A percentile compares a stretch with the other conserved stretches of the same genome.
Evolutionary conservation across 2,329 filamentous ascomycete species (phyloP).

Genomic region (Leptosphaerulina australis): DNA sequence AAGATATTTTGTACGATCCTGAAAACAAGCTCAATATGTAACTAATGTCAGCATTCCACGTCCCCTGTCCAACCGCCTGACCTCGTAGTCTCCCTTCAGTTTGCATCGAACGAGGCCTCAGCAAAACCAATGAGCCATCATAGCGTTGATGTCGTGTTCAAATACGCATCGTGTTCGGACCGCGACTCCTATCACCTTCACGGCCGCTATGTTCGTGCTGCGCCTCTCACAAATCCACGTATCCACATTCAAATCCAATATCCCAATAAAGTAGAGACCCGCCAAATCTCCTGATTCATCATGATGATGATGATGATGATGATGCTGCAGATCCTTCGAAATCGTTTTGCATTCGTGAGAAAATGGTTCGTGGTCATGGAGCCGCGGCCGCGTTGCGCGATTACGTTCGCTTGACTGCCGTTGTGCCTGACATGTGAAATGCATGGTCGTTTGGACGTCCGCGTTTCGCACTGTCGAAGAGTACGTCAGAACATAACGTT

Average conservation of each 20-base stretch:
- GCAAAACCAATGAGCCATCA: background rate
- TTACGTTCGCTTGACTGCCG: background rate
- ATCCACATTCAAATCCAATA: no score
- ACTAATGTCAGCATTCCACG: conserved; percentile 6
- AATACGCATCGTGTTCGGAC: no score
- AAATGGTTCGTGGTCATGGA: background rate
- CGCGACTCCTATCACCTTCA: no score
- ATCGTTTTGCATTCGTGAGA: no score
- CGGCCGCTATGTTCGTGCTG: no score
- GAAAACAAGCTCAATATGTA: no score
- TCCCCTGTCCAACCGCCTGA: background rate
- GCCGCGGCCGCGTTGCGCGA: background rate
- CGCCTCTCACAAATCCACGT: no score
- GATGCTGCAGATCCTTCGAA: no score
- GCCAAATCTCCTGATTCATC: no score
- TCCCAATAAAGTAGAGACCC: no score
- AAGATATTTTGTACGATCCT: no score
- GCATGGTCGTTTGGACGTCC: background rate
- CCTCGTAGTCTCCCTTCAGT: background rate
- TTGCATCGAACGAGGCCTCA: background rate
- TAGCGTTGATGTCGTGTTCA: background rate
- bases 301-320: no score
- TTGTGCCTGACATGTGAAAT: background rate
- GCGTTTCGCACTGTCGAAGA: background rate
- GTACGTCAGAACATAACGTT: background rate